Conservation (phyloP, 352 stramenopile species). For the Globisporangium irregulare region DNA sequence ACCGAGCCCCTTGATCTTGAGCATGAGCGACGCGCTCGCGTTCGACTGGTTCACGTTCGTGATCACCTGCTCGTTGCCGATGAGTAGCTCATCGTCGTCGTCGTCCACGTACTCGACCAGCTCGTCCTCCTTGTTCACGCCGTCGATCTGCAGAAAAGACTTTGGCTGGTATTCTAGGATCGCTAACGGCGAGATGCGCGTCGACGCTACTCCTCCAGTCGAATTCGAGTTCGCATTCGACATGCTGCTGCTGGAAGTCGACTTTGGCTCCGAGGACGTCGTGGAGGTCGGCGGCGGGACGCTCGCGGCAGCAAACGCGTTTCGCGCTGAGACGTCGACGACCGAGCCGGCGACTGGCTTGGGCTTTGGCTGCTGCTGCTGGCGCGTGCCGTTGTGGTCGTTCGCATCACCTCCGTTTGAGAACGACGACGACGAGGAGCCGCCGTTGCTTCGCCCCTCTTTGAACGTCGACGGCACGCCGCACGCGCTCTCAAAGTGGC, state of each 20-base stretch:
- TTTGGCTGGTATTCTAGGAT: conserved; percentile 78
- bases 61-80: conserved; percentile 52
- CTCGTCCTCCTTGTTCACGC: conserved; percentile 44
- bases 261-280: conserved; percentile 7
- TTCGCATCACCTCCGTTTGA: conserved; percentile 6
- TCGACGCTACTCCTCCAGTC: conserved; percentile 11
- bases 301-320: conserved; percentile 17
- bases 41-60: conserved; percentile 74
- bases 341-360: conserved; percentile 15
- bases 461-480: conserved; percentile 53
- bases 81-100: conserved; percentile 59
- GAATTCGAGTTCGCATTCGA: conserved; percentile 10
- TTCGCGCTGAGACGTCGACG: conserved; percentile 19
- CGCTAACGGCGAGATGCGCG: conserved; percentile 28
- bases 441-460: conserved; percentile 19
- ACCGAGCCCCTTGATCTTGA: conserved; percentile 66
- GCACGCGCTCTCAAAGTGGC: conserved; percentile 77
- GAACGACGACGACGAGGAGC: neutral
- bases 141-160: conserved; percentile 59
- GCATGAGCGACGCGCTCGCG: conserved; percentile 63
- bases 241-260: conserved; percentile 2
- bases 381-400: neutral
- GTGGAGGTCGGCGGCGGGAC: conserved; percentile 3
- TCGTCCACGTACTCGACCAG: conserved; percentile 63
- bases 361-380: neutral